Conservation (phyloP, 257 asterid genomes). For the Nicotiana otophora region DNA sequence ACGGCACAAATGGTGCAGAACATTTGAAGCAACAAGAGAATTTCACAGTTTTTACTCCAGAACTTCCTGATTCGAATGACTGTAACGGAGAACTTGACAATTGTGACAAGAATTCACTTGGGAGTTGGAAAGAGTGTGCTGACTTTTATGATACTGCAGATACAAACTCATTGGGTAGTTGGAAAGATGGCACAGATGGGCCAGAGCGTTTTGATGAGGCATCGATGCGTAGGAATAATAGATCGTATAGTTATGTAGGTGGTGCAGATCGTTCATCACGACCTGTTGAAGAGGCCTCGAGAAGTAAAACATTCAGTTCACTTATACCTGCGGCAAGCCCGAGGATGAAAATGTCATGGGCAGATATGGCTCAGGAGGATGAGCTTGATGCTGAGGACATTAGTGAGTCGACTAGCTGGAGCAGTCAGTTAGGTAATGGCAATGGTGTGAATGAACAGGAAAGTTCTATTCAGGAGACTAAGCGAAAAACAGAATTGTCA, state of each 20-base stretch:
- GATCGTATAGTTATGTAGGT: background rate
- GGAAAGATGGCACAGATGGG: constrained; percentile 53
- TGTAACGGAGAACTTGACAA: constrained; percentile 24
- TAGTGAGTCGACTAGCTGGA: constrained; percentile 8
- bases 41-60: constrained; percentile 25
- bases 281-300: constrained; percentile 18
- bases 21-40: constrained; percentile 18
- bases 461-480: constrained; percentile 20
- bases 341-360: constrained; percentile 60
- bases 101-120: constrained; percentile 34
- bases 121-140: constrained; percentile 37
- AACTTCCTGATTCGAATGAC: constrained; percentile 17
- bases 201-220: constrained; percentile 25
- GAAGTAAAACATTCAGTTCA: constrained; percentile 26
- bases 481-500: constrained; percentile 33
- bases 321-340: constrained; percentile 25
- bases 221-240: background rate
- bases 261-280: background rate
- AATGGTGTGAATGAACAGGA: constrained; percentile 23
- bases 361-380: constrained; percentile 87
- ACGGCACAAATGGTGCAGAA: constrained; percentile 28
- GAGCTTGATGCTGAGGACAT: constrained; percentile 47
- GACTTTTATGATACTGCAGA: constrained; percentile 45
- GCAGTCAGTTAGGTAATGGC: background rate
- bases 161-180: constrained; percentile 57